Evolutionary conservation across 2,329 filamentous ascomycete species (phyloP).

Genomic region (Cladosporium austrohemisphaericum): DNA sequence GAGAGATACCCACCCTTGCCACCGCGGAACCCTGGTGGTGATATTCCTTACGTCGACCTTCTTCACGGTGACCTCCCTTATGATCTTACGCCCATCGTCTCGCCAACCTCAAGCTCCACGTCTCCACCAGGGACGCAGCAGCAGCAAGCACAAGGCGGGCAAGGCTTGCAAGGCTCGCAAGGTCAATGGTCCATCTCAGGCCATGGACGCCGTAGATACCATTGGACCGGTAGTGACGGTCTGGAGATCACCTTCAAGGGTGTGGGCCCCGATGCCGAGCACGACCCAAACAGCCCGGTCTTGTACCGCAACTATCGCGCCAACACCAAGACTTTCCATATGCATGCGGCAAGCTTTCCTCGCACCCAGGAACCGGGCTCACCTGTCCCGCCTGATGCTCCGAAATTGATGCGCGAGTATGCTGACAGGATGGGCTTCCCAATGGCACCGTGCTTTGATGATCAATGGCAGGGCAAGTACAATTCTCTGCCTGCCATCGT

Average conservation of each 20-base stretch:
- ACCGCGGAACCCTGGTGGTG: too few species aligned
- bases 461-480: neutral
- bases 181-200: slow-evolving; percentile 6
- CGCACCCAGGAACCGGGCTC: neutral
- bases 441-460: neutral
- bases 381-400: slow-evolving; percentile 3
- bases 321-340: slow-evolving; percentile 3
- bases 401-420: slow-evolving; percentile 8
- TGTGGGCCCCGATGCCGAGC: slow-evolving; percentile 31
- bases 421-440: slow-evolving; percentile 3
- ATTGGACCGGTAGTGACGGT: slow-evolving; percentile 35
- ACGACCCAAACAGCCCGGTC: slow-evolving; percentile 15
- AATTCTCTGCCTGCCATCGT: neutral
- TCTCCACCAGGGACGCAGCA: slow-evolving; percentile 9
- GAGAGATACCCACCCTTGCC: too few species aligned
- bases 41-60: neutral
- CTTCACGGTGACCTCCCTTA: neutral
- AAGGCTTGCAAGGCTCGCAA: too few species aligned
- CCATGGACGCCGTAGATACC: slow-evolving; percentile 21
- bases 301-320: slow-evolving; percentile 2
- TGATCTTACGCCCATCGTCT: slow-evolving; percentile 7
- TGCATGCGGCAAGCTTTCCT: slow-evolving; percentile 4
- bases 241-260: slow-evolving; percentile 35
- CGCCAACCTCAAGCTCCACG: slow-evolving; percentile 18
- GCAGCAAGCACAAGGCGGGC: neutral